Conservation (phyloP, 441 rosid species). For the Breynia disticha region DNA sequence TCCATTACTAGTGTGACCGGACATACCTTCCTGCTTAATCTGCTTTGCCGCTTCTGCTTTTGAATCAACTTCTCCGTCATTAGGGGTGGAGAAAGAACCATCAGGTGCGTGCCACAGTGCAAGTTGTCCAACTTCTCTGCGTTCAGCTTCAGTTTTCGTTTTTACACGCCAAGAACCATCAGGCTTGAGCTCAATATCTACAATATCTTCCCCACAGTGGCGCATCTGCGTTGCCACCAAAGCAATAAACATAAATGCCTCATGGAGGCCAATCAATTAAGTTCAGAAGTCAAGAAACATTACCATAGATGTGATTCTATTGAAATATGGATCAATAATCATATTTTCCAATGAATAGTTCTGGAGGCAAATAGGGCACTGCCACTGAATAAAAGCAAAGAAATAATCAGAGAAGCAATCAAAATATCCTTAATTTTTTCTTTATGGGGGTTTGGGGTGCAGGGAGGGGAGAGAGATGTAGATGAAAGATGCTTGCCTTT, state of each 20-base stretch:
- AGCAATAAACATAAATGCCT: background rate
- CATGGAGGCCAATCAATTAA: background rate
- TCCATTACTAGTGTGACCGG: conserved; percentile 52
- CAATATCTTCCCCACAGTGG: conserved; percentile 76
- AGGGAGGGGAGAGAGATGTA: background rate
- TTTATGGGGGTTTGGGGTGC: no score
- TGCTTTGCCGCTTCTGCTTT: conserved; percentile 41
- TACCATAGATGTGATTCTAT: conserved; percentile 81
- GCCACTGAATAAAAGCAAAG: conserved; percentile 69
- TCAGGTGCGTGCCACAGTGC: conserved; percentile 78
- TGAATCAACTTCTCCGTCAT: conserved; percentile 34
- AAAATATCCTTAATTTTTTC: no score
- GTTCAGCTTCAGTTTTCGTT: conserved; percentile 66
- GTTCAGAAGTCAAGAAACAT: conserved; percentile 2
- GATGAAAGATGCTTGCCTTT: conserved; percentile 50
- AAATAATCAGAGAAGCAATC: conserved; percentile 12
- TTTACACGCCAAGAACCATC: conserved; percentile 98
- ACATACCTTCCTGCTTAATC: conserved; percentile 70
- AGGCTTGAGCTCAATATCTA: conserved; percentile 91
- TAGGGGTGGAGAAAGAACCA: conserved; percentile 41
- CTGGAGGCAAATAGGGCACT: conserved; percentile 89
- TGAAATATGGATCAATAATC: conserved; percentile 90
- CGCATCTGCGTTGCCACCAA: conserved; percentile 48
- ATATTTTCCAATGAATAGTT: conserved; percentile 83
- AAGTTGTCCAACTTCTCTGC: conserved; percentile 74